Percentiles rank a stretch among this genome's conserved stretches.
Conservation (phyloP, 129 eudicot genomes). For the Ambrosia trifida region DNA sequence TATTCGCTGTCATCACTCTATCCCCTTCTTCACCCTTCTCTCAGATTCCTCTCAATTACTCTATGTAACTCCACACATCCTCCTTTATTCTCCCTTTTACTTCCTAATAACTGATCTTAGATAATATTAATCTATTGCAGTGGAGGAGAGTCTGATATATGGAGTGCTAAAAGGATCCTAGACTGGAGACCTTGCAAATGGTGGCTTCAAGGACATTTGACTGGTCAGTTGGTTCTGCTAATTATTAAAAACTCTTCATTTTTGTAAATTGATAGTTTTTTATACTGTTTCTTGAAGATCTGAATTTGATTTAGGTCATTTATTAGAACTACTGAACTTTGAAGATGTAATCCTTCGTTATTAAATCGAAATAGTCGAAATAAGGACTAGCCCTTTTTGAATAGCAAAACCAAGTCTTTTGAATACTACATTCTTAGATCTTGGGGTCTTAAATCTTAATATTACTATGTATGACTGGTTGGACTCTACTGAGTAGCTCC, state of each 20-base stretch:
- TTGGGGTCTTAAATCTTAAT: no score
- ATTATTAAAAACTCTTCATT: neutral
- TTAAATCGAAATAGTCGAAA: neutral
- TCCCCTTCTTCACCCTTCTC: constrained; percentile 54
- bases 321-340: neutral
- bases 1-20: constrained; percentile 43
- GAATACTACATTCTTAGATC: no score
- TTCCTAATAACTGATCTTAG: neutral
- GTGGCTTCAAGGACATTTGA: constrained; percentile 71
- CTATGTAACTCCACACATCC: constrained; percentile 31
- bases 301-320: constrained; percentile 3
- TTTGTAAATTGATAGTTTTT: neutral
- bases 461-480: no score
- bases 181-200: constrained; percentile 91
- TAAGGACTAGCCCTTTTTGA: no score
- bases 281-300: neutral
- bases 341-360: neutral
- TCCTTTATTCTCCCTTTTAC: neutral
- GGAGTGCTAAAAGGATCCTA: constrained; percentile 60
- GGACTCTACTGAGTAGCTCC: no score
- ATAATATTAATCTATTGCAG: constrained; percentile 1
- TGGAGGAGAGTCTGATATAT: constrained; percentile 48
- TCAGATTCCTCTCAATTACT: constrained; percentile 30
- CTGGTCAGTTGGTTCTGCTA: constrained; percentile 47
- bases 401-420: no score